These are phyloP conservation scores for Nectriaceae sp. DNA, from an alignment of 2,329 filamentous ascomycete species.

Conservation along the genomic window DNA sequence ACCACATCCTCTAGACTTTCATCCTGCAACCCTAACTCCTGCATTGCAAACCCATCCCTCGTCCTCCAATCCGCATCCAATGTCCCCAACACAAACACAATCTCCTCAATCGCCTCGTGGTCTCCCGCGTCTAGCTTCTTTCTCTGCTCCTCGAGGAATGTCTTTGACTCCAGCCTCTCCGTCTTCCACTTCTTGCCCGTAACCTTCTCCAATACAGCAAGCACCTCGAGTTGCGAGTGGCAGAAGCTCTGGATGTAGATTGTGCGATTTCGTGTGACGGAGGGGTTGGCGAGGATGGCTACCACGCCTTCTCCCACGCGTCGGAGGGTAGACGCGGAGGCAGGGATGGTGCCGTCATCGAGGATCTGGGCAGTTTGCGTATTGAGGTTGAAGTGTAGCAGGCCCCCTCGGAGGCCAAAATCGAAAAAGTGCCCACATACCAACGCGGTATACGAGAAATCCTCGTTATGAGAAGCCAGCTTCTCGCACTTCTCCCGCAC, in stretches of 20 bases:
- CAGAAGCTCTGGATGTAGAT: slow-evolving; percentile 50
- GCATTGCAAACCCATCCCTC: slow-evolving; percentile 48
- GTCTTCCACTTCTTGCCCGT: slow-evolving; percentile 44
- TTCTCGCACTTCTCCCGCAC: slow-evolving; percentile 34
- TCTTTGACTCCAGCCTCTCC: slow-evolving; percentile 37
- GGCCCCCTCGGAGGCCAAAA: slow-evolving; percentile 46
- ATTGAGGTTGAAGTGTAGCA: slow-evolving; percentile 47
- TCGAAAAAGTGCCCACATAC: slow-evolving; percentile 49
- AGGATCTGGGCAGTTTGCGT: slow-evolving; percentile 46
- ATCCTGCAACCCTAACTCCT: slow-evolving; percentile 46
- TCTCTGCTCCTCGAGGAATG: slow-evolving; percentile 41
- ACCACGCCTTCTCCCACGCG: slow-evolving; percentile 52
- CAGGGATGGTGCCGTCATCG: slow-evolving; percentile 51
- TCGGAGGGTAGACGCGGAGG: slow-evolving; percentile 51
- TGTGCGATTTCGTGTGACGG: slow-evolving; percentile 52
- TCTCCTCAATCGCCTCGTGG: slow-evolving; percentile 42
- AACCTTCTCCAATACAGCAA: slow-evolving; percentile 51
- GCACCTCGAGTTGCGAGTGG: slow-evolving; percentile 48
- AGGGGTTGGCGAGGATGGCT: slow-evolving; percentile 49
- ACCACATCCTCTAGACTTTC: slow-evolving; percentile 48
- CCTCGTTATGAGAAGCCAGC: slow-evolving; percentile 32
- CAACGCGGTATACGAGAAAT: slow-evolving; percentile 54
- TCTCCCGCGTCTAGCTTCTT: slow-evolving; percentile 40
- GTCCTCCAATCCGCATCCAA: slow-evolving; percentile 51
- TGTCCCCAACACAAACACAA: slow-evolving; percentile 51